A percentile compares a stretch with the other conserved stretches of the same genome.
Evolutionary conservation across 2,329 filamentous ascomycete genomes (phyloP).

Genomic region (Raffaelea arxii): DNA sequence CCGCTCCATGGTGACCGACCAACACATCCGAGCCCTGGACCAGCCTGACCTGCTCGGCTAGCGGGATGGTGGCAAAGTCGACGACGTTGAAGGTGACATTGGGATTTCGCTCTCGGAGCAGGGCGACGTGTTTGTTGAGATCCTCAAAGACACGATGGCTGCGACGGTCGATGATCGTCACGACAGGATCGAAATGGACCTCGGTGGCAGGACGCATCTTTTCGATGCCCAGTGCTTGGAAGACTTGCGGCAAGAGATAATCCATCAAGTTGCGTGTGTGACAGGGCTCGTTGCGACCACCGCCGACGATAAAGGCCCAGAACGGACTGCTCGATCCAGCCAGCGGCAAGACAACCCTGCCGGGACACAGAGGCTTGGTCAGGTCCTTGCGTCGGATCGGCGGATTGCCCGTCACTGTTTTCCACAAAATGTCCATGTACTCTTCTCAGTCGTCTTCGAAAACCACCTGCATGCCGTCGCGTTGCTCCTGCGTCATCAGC

Average conservation of each 20-base stretch:
- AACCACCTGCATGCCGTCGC: constrained; percentile 12
- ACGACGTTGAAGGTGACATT: constrained; percentile 11
- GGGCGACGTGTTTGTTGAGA: constrained; percentile 8
- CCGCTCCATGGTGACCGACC: constrained; percentile 17
- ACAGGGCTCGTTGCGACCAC: constrained; percentile 7
- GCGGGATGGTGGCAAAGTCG: constrained; percentile 12
- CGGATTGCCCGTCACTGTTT: constrained; percentile 13
- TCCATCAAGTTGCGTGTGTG: constrained; percentile 3
- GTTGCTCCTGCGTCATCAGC: constrained; percentile 12
- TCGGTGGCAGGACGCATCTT: not conserved
- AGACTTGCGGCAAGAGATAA: constrained; percentile 2
- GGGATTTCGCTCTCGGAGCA: constrained; percentile 11
- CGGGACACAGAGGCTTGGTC: constrained; percentile 14
- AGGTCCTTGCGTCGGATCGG: constrained; percentile 14
- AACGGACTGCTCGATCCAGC: constrained; percentile 17
- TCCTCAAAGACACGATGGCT: constrained; percentile 13
- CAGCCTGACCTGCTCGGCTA: constrained; percentile 15
- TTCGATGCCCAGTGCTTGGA: not conserved
- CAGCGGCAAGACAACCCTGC: constrained; percentile 6
- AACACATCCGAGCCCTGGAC: constrained; percentile 13
- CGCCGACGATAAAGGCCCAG: constrained; percentile 12
- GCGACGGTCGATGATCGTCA: constrained; percentile 15
- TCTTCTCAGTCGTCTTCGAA: constrained; percentile 10
- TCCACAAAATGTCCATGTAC: constrained; percentile 11
- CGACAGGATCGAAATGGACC: constrained; percentile 4